Evolutionary conservation across 139 green algal genomes (phyloP).

Genomic region (Volvox reticuliferus): DNA sequence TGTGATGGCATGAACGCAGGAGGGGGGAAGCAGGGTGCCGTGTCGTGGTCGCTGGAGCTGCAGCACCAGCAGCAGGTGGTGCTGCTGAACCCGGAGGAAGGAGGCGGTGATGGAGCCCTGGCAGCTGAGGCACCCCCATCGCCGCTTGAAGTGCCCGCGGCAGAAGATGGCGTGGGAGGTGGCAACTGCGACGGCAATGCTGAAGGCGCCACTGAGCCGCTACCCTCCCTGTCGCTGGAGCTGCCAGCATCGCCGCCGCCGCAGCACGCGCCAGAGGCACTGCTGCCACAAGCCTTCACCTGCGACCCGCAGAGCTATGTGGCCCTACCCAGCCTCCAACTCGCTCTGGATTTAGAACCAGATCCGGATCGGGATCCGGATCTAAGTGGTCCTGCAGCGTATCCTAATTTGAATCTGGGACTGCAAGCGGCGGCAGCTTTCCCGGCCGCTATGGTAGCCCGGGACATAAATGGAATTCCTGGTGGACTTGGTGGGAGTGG

Average conservation of each 20-base stretch:
- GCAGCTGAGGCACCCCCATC: neutral
- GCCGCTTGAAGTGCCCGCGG: neutral
- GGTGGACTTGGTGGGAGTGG: no score
- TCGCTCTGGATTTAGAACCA: slow-evolving; percentile 19
- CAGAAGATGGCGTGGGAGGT: neutral
- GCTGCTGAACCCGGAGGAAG: neutral
- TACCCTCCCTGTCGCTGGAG: neutral
- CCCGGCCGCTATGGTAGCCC: no score
- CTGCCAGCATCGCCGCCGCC: neutral
- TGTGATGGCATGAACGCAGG: no score
- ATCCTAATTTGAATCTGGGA: neutral
- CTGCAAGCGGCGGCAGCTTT: neutral
- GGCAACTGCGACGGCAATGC: neutral
- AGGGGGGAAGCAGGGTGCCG: no score
- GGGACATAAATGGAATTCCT: no score
- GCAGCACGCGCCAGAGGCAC: neutral
- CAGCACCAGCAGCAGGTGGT: neutral
- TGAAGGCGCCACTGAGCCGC: neutral
- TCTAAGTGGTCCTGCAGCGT: neutral
- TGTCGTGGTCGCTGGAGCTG: neutral
- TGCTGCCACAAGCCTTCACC: neutral
- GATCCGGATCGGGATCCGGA: neutral
- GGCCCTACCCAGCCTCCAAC: slow-evolving; percentile 15
- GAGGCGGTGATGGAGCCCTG: neutral
- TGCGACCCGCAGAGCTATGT: neutral